Percentiles rank a stretch among this genome's conserved stretches.
These are phyloP conservation scores for Coleophoma cylindrospora DNA, from an alignment of 2,329 filamentous ascomycete genomes.

Conservation along the genomic window DNA sequence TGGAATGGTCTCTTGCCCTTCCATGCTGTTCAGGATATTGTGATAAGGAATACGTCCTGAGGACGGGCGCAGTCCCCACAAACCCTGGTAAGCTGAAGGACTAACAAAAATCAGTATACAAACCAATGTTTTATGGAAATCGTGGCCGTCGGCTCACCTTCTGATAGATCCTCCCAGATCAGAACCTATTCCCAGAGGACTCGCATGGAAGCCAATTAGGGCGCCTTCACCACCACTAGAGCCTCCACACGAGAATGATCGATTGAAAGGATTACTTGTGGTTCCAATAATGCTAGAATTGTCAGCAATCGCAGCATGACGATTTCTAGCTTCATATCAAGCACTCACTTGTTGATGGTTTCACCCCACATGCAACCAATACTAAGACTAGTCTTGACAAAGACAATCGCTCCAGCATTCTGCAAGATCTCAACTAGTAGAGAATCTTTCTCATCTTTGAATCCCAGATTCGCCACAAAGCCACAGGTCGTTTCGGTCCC, in stretches of 20 bases:
- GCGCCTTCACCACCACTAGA: conserved; percentile 59
- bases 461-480: conserved; percentile 25
- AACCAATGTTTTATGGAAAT: not conserved
- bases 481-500: not conserved
- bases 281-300: not conserved
- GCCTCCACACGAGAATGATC: conserved; percentile 52
- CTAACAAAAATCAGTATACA: not conserved
- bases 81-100: not conserved
- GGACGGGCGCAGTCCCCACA: not conserved
- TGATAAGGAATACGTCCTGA: not conserved
- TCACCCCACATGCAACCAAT: conserved; percentile 23
- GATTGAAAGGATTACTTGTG: conserved; percentile 51
- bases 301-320: not conserved
- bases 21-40: conserved; percentile 26
- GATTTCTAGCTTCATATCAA: not conserved
- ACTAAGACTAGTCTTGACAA: conserved; percentile 25
- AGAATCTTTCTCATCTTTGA: conserved; percentile 21
- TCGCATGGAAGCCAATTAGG: conserved; percentile 44
- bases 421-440: conserved; percentile 45
- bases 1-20: conserved; percentile 26
- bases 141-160: not conserved
- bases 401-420: conserved; percentile 28
- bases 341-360: conserved; percentile 20
- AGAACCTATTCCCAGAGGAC: conserved; percentile 54
- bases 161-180: conserved; percentile 42